Percentiles rank a stretch among this genome's conserved stretches.
phyloP scores from a whole-genome alignment of 2,329 filamentous ascomycete genomes.

The Colletotrichum sidae region DNA sequence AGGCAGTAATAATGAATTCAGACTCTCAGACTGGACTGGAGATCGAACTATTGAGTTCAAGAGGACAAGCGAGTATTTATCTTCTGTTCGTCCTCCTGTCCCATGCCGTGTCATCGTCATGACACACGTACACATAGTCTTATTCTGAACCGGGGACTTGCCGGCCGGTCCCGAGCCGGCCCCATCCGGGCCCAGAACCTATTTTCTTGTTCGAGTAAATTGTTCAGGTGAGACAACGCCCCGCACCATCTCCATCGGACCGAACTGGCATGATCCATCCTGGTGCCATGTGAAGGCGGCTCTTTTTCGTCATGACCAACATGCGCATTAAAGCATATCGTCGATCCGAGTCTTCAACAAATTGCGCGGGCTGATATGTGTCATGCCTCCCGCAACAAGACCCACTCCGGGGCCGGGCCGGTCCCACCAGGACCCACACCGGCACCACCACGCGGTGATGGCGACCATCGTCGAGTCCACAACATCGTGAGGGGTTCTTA shows the following conservation, averaged over 20 bases:
- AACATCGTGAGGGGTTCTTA: conserved; percentile 23
- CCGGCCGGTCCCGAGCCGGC: conserved; percentile 34
- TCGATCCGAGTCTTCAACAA: conserved; percentile 16
- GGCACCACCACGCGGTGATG: conserved; percentile 15
- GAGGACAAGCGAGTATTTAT: conserved; percentile 28
- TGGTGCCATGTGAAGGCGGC: conserved; percentile 7
- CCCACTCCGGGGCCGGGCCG: conserved; percentile 31
- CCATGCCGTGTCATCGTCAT: no score
- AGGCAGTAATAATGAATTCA: background rate
- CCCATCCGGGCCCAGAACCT: conserved; percentile 29
- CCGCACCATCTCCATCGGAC: conserved; percentile 24
- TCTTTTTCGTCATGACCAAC: background rate
- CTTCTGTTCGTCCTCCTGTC: conserved; percentile 17
- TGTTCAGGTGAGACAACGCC: background rate
- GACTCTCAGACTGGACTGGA: conserved; percentile 1
- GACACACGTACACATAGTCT: no score
- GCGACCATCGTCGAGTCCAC: conserved; percentile 12
- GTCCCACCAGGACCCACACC: conserved; percentile 34
- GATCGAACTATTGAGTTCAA: background rate
- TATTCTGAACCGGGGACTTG: conserved; percentile 21
- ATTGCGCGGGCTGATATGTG: conserved; percentile 27
- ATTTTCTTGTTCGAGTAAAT: no score
- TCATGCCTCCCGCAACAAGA: conserved; percentile 18
- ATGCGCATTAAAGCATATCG: background rate
- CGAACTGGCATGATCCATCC: conserved; percentile 21